Evolutionary conservation across 768 basidiomycete genomes (phyloP), one percentile per base, ranked within the genome.

Genomic region (Boletellus ananas): DNA sequence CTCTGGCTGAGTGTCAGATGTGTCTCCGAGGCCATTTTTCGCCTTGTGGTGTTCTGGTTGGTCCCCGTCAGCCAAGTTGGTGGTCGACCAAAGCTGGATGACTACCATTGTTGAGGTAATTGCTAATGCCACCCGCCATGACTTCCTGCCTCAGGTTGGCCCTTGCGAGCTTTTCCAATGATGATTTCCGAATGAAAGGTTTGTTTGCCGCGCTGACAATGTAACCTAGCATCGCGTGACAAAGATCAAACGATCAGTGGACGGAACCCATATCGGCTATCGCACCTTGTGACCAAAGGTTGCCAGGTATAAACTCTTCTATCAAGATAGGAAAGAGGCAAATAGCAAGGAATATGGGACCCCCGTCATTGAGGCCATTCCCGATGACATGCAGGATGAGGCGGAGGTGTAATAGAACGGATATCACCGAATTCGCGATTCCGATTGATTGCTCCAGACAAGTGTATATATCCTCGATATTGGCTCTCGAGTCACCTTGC

Each of bases 371-470:
- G n/a, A 61, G 40, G 16, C 48, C 45, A 13, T 27, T 47, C 16
- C 57, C 59, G 14, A 64, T 27, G 18, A 66, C 43, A 21, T 57
- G 45, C n/a, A 21, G 10, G 0, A 66, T 49, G 34, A 65, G 37
- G 5, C 41, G 62, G n/a, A 64, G 50, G 16, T 65, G 64, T 27
- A 65, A 49, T 29, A 64, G 21, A 23, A 59, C 49, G 21, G 64
- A 66, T 25, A 58, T 16, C 12, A 17, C 16, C 4, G 41, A 11
- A 31, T 53, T 54, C 34, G 48, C 23, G 3, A 66, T 27, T 5
- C 16, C 20, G 25, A 59, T 35, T 1, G 49, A 47, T 33, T 17
- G 33, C 14, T 53, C 52, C 14, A 65, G 35, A 29, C 57, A 64
- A 8, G 0, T 0, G 34, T 51, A 54, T 7, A 64, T 49, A 18